Evolutionary conservation across 23 red algal genomes (phyloP).

Genomic region (Gracilaria domingensis): DNA sequence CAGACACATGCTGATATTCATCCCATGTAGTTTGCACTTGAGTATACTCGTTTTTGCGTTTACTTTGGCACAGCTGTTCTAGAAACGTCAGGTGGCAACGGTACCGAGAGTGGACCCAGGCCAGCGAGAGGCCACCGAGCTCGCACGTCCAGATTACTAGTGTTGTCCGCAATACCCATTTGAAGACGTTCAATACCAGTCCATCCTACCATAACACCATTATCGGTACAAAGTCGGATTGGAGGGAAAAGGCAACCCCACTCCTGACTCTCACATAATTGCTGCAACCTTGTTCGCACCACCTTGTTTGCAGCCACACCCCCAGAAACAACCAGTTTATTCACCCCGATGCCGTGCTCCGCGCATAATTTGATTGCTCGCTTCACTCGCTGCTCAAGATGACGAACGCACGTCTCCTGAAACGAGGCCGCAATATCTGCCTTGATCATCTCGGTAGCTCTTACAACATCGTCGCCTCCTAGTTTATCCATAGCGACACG

Average conservation of each 20-base stretch:
- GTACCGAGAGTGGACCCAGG: slow-evolving; percentile 28
- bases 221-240: slow-evolving; percentile 88
- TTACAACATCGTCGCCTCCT: slow-evolving; percentile 61
- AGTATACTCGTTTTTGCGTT: not conserved
- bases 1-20: no score
- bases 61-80: not conserved
- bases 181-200: slow-evolving; percentile 86
- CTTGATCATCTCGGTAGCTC: slow-evolving; percentile 11
- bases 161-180: slow-evolving; percentile 73
- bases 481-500: slow-evolving; percentile 75
- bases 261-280: slow-evolving; percentile 53
- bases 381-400: slow-evolving; percentile 80
- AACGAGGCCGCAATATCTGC: slow-evolving; percentile 91
- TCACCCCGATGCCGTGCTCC: slow-evolving; percentile 51
- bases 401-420: slow-evolving; percentile 87
- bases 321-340: slow-evolving; percentile 82
- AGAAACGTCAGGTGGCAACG: slow-evolving; percentile 2
- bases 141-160: slow-evolving; percentile 60
- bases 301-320: slow-evolving; percentile 92
- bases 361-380: slow-evolving; percentile 81
- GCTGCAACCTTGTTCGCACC: slow-evolving; percentile 69
- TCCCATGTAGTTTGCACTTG: no score
- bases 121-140: slow-evolving; percentile 85
- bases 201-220: slow-evolving; percentile 99
- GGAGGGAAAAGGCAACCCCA: slow-evolving; percentile 79